Base-by-base conservation (phyloP, 2,329 filamentous ascomycete genomes). In the Diaporthe sp. region DNA sequence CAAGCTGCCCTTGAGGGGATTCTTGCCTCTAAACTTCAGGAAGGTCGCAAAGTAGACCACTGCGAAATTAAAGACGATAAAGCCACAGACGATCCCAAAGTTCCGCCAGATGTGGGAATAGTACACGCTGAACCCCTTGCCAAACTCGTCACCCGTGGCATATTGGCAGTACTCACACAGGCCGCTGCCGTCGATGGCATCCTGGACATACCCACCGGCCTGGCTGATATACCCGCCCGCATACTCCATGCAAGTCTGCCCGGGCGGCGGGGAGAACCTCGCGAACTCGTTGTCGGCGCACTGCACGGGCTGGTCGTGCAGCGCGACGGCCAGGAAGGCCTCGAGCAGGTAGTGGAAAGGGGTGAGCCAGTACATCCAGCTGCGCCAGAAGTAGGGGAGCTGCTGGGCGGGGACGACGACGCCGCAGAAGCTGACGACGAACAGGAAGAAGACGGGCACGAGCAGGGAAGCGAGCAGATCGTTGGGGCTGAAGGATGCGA, bases 401-500 rank as follows among this genome's bases (percentile, higher is more conserved):
- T 88, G 87, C 0, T 79, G 79, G 77, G 92, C 94, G 0, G 93
- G 93, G 0, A 95, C 93, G 7, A 95, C 86, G 1, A 95, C 92
- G 77, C 94, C 94, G 79, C 93, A 95, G 85, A 96, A 95, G 1
- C 89, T 90, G 12, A 94, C 88, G 3, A 95, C 85, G 55, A 91
- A 82, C 80, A 88, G 86, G 73, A 92, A 83, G 15, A 92, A 71
- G 0, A 92, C 80, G 0, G 90, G 90, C 77, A 92, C 92, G 76
- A 88, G 86, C 6, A 92, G 85, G 0, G 89, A 85, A 0, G 91
- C 91, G 59, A 92, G 91, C 15, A 91, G 87, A 46, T 87, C 89
- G 77, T 91, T 92, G 0, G 91, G 91, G 0, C 90, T 88, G 76
- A 92, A 92, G 1, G 91, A 90, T 0, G 90, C 90, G n/a, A 92